Base-by-base conservation (phyloP, 2,329 filamentous ascomycete species). In the Diaporthe humulicola region DNA sequence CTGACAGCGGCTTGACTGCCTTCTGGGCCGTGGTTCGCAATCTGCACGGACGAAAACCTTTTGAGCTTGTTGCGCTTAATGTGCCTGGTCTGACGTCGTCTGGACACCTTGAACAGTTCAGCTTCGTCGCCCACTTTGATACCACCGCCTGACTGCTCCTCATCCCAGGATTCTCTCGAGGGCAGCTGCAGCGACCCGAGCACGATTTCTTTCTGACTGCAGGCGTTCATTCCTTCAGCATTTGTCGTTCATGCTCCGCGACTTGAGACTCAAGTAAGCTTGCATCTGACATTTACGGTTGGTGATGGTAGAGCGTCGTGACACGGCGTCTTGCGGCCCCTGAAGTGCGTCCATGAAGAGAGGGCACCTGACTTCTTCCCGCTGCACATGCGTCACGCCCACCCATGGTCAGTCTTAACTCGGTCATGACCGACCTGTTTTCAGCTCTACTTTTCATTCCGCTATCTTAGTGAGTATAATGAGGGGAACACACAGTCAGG, bases 251-350 rank as follows among this genome's bases (percentile, higher is more conserved):
- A 60, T 71, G 64, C 74, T 75, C 30, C 25, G 74, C 74, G 25
- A 73, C 74, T 75, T 75, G 74, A 71, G 30, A 60, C 58, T 70
- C 74, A 75, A 75, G 74, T 73, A 75, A 73, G 74, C 74, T 61
- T 70, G 61, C 74, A 73, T 70, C 58, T 71, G 74, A 75, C 64
- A 70, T 60, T 70, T 72, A 71, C 72, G 74, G 60, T 64, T 45
- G 36, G 36, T 70, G 73, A 72, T 36, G 64, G 74, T 67, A 66
- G 52, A 60, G 30, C 25, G 40, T 40, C 42, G 57, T 67, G 50
- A 70, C 45, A 66, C 22, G 38, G 9, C 30, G 64, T 45, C 30
- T 25, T 50, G 45, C 54, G 25, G 45, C 45, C 42, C 40, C 50
- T 48, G 70, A 69, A 42, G 36, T 28, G 33, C 60, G 54, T 48